Evolutionary conservation across 371 early-diverging fungal species (phyloP).

Genomic region (Funneliformis caledonium): DNA sequence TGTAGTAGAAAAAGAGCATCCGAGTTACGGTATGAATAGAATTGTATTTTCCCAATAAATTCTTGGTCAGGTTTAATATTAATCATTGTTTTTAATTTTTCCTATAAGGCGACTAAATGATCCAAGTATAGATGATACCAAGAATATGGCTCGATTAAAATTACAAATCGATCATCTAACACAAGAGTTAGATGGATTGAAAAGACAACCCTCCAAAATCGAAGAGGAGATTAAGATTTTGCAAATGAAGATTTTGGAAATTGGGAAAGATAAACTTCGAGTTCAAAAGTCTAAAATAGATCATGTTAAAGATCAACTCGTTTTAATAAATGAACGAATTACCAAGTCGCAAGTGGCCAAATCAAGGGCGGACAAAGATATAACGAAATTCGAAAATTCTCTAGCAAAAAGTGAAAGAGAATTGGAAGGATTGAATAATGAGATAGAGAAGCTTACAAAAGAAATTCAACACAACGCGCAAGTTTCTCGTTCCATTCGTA

Average conservation of each 20-base stretch:
- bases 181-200: slow-evolving; percentile 49
- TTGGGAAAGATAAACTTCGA: too few relatives aligned
- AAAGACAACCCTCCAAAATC: slow-evolving; percentile 56
- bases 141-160: slow-evolving; percentile 51
- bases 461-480: slow-evolving; percentile 57
- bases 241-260: slow-evolving; percentile 88
- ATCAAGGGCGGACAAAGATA: too few relatives aligned
- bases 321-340: too few relatives aligned
- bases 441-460: slow-evolving; percentile 61
- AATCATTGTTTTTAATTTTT: slow-evolving; percentile 34
- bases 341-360: too few relatives aligned
- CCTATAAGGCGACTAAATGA: slow-evolving; percentile 43
- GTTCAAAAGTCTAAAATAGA: slow-evolving; percentile 88
- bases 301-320: slow-evolving; percentile 79
- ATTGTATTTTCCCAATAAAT: too few relatives aligned
- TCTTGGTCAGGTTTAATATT: too few relatives aligned
- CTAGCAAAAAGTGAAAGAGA: slow-evolving; percentile 74
- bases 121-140: slow-evolving; percentile 56
- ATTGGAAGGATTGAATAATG: slow-evolving; percentile 61
- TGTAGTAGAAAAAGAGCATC: too few relatives aligned
- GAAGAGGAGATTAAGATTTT: slow-evolving; percentile 72
- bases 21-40: too few relatives aligned
- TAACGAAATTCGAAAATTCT: slow-evolving; percentile 64
- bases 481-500: slow-evolving; percentile 57
- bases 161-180: slow-evolving; percentile 52